Evolutionary conservation across 2,329 filamentous ascomycete genomes (phyloP), one percentile per base, ranked within the genome.

Genomic region (Chrysosporium queenslandicum): DNA sequence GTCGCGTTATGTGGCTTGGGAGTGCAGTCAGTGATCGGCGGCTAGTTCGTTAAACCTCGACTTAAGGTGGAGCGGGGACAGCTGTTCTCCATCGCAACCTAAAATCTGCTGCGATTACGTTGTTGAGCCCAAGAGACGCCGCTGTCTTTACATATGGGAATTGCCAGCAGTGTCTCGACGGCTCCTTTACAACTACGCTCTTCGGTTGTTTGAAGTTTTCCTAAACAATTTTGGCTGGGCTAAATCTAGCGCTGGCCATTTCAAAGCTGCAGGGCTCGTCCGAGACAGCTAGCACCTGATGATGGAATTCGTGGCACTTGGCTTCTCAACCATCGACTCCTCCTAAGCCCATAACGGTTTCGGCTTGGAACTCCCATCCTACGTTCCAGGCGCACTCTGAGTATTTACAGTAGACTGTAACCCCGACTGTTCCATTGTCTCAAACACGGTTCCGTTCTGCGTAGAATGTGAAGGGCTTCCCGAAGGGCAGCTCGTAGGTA

Each of bases 341-440:
- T 30, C 18, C 32, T 39, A 8, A 29, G 32, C n/a, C 46, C 16
- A 23, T 14, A 29, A 37, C n/a, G 27, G 46, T 48, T 39, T 48
- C 46, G 32, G 23, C 30, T 14, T 37, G 18, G n/a, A 7, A 18
- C 16, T 36, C 18, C 21, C 34, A 27, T 21, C 30, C 14, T n/a
- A 3, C 25, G 3, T 37, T 48, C 12, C 20, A 25, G 34, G n/a
- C 16, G 27, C 32, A 8, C 45, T 3, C 3, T 16, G 7, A 27
- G n/a, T 32, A 18, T 3, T 20, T 3, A 36, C 8, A 30, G 16
- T n/a, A 37, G 18, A 23, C 20, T 48, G 32, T 48, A 39, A 48
- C 46, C 46, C 34, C 34, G 4, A 18, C 27, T 48, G 46, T 48
- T 48, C 46, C 46, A 37, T 14, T 29, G 21, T 23, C 46, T 39